Percentiles rank a stretch among this genome's conserved stretches.
phyloP scores from a whole-genome alignment of 768 basidiomycete species.

The Pleurotus djamor region DNA sequence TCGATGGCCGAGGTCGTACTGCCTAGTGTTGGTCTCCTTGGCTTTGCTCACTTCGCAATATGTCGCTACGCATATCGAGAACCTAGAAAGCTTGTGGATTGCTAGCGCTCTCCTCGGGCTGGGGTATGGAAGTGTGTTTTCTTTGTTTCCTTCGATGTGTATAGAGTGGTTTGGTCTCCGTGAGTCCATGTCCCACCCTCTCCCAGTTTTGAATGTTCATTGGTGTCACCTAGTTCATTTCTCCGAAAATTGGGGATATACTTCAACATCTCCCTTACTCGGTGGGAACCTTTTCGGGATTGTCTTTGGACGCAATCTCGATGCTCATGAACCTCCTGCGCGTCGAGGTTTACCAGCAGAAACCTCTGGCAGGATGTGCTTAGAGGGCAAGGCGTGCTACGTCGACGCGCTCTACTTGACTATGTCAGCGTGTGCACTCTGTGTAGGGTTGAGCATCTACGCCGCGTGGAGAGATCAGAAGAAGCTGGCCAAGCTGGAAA shows the following conservation, averaged over 20 bases:
- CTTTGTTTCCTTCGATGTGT: constrained; percentile 69
- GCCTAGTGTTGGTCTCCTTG: constrained; percentile 61
- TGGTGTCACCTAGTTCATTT: not conserved
- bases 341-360: not conserved
- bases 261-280: too few species aligned
- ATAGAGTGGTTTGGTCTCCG: constrained; percentile 91
- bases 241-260: not conserved
- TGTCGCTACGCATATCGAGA: constrained; percentile 47
- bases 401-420: too few species aligned
- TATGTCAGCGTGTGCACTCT: too few species aligned
- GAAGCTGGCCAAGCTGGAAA: too few species aligned
- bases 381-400: too few species aligned
- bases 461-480: too few species aligned
- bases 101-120: constrained; percentile 55
- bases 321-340: not conserved
- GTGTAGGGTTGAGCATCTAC: too few species aligned
- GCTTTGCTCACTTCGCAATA: constrained; percentile 76
- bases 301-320: too few species aligned
- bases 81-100: constrained; percentile 66
- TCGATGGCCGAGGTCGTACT: constrained; percentile 63
- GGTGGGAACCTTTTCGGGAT: too few species aligned
- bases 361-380: too few species aligned
- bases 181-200: constrained; percentile 31
- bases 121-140: constrained; percentile 73
- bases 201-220: not conserved